Evolutionary conservation across 495 filamentous ascomycete species (phyloP).

Genomic region (Penicillium paxilli): DNA sequence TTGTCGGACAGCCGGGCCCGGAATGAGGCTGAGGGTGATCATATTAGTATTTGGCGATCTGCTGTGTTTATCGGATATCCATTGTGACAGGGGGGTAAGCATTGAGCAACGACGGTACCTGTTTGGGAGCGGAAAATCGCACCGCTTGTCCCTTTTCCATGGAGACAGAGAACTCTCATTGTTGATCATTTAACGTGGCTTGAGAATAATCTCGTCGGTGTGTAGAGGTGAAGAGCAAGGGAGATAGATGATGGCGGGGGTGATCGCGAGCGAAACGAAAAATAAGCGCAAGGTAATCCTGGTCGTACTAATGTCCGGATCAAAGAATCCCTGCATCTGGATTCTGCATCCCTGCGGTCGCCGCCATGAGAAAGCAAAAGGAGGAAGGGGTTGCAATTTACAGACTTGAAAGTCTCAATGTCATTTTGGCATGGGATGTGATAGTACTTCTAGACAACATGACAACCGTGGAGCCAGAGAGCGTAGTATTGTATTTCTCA

Average conservation of each 20-base stretch:
- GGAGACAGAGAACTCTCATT: constrained; percentile 64
- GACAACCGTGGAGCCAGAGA: no score
- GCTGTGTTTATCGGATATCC: neutral
- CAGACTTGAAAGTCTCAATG: no score
- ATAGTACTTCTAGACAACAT: no score
- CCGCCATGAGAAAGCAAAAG: no score
- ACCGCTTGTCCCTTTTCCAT: constrained; percentile 61
- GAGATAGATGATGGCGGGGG: neutral
- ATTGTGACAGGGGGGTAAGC: no score
- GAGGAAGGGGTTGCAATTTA: no score
- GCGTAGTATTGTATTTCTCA: neutral
- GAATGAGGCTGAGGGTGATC: constrained; percentile 40
- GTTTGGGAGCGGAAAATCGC: constrained; percentile 60
- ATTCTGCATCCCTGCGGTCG: neutral
- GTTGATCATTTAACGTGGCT: neutral
- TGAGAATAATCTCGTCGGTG: neutral
- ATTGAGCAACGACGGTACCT: constrained; percentile 33
- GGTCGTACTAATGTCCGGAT: neutral
- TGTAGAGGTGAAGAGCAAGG: neutral
- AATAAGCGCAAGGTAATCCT: neutral
- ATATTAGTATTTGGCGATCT: constrained; percentile 15
- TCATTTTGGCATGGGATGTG: no score
- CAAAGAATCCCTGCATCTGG: no score
- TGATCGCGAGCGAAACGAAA: neutral
- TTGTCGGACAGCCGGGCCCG: constrained; percentile 34